Conservation (phyloP, 2,329 filamentous ascomycete genomes). For the Neofusicoccum parvum region DNA sequence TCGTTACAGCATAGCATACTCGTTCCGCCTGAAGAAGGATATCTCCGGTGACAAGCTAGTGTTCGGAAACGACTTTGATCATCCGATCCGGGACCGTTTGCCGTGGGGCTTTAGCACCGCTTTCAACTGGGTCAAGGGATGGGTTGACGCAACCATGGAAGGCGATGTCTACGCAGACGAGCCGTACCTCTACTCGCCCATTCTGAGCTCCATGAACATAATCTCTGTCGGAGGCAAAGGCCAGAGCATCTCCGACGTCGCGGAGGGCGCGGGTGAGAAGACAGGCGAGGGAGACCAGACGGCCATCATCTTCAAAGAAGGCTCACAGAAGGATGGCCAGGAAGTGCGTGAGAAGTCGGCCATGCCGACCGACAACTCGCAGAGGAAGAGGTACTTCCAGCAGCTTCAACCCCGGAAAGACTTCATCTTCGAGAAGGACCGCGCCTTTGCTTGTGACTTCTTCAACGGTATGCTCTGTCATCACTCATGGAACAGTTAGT, state of each 20-base stretch:
- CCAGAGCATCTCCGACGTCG: conserved; percentile 39
- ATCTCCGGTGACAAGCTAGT: conserved; percentile 75
- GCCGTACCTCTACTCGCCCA: conserved; percentile 83
- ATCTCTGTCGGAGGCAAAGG: conserved; percentile 63
- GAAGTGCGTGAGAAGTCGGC: conserved; percentile 41
- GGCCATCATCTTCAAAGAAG: conserved; percentile 57
- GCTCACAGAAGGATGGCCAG: conserved; percentile 49
- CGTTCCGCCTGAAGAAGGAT: conserved; percentile 69
- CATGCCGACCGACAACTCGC: conserved; percentile 44
- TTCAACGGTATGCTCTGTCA: conserved; percentile 66
- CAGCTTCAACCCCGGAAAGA: conserved; percentile 55
- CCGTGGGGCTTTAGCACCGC: conserved; percentile 86
- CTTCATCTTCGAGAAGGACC: conserved; percentile 64
- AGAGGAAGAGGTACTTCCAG: conserved; percentile 64
- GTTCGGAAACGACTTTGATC: conserved; percentile 95
- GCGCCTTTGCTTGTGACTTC: conserved; percentile 70
- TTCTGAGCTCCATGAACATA: conserved; percentile 77
- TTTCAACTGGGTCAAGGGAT: conserved; percentile 83
- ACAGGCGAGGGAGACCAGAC: conserved; percentile 69
- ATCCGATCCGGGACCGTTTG: conserved; percentile 81
- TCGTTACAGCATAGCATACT: conserved; percentile 82
- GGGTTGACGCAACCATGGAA: conserved; percentile 86
- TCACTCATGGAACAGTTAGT: not conserved
- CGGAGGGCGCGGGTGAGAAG: conserved; percentile 55
- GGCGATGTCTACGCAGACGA: conserved; percentile 86